Evolutionary conservation across 768 basidiomycete genomes (phyloP).

Genomic region (Phylloporus sp.): DNA sequence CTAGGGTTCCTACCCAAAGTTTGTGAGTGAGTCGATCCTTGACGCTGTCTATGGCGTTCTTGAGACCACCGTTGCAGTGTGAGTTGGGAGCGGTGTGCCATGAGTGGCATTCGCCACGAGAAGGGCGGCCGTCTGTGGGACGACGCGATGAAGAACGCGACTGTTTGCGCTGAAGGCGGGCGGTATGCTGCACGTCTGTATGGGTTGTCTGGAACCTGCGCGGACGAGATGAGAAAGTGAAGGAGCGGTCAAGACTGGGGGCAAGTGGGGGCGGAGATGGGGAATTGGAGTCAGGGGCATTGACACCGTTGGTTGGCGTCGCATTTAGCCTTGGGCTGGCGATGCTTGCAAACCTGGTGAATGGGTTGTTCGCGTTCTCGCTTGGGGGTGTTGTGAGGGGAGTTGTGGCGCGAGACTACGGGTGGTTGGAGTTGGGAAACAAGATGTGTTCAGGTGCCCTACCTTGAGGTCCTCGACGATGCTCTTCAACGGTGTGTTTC

Average conservation of each 20-base stretch:
- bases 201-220: slow-evolving; percentile 53
- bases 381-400: slow-evolving; percentile 40
- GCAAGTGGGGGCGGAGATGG: not conserved
- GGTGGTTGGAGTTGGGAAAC: not conserved
- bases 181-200: slow-evolving; percentile 34
- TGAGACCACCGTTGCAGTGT: slow-evolving; percentile 79
- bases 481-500: slow-evolving; percentile 47
- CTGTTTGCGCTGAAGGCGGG: slow-evolving; percentile 47
- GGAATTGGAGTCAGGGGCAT: not conserved
- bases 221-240: slow-evolving; percentile 22
- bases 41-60: slow-evolving; percentile 76
- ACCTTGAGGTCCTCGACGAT: slow-evolving; percentile 82
- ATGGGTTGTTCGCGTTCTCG: slow-evolving; percentile 59
- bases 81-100: slow-evolving; percentile 59
- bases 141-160: slow-evolving; percentile 53
- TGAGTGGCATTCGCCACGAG: slow-evolving; percentile 26
- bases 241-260: slow-evolving; percentile 24
- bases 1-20: slow-evolving; percentile 72
- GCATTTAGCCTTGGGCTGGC: slow-evolving; percentile 22
- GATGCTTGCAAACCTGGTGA: slow-evolving; percentile 45
- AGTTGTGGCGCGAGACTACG: slow-evolving; percentile 37
- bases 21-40: slow-evolving; percentile 47
- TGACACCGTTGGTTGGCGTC: slow-evolving; percentile 13
- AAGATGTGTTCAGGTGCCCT: not conserved
- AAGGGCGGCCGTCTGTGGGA: slow-evolving; percentile 32